These are phyloP conservation scores for Pulveroboletus sp. DNA, from an alignment of 768 basidiomycete species.

Conservation along the genomic window DNA sequence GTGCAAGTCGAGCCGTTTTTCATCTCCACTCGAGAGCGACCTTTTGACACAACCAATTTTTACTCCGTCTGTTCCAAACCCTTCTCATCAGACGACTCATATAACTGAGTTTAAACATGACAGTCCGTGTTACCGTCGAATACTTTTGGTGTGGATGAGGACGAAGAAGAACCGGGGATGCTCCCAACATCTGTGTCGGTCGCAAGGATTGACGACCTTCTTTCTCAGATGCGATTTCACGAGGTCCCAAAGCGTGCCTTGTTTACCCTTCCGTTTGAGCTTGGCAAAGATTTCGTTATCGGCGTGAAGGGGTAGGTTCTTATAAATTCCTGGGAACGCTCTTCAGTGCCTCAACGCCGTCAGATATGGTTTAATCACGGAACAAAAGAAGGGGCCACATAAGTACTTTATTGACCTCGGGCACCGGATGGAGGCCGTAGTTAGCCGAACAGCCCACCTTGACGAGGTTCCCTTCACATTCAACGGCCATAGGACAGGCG, in stretches of 20 bases:
- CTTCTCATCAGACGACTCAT: background rate
- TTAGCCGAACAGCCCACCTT: slow-evolving; percentile 63
- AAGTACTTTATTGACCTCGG: slow-evolving; percentile 81
- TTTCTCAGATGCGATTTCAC: slow-evolving; percentile 75
- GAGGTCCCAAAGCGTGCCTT: slow-evolving; percentile 80
- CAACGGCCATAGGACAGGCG: background rate
- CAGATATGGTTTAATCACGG: slow-evolving; percentile 85
- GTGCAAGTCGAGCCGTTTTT: slow-evolving; percentile 86
- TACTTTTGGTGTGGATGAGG: slow-evolving; percentile 39
- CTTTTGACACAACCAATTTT: slow-evolving; percentile 71
- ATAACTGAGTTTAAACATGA: slow-evolving; percentile 4
- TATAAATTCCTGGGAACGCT: background rate
- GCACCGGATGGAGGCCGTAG: slow-evolving; percentile 72
- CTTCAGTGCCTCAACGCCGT: slow-evolving; percentile 3
- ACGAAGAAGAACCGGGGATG: slow-evolving; percentile 46
- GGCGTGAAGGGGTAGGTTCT: slow-evolving; percentile 72
- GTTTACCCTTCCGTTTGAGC: slow-evolving; percentile 76
- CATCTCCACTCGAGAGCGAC: slow-evolving; percentile 61
- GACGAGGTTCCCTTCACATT: slow-evolving; percentile 49
- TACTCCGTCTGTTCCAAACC: slow-evolving; percentile 55
- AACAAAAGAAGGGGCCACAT: slow-evolving; percentile 80
- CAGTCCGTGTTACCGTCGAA: slow-evolving; percentile 60
- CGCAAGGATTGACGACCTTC: slow-evolving; percentile 69
- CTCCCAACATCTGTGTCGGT: slow-evolving; percentile 72
- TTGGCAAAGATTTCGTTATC: slow-evolving; percentile 70